Conservation (phyloP, 139 green algal species). For the Deuterostichococcus epilithicus region DNA sequence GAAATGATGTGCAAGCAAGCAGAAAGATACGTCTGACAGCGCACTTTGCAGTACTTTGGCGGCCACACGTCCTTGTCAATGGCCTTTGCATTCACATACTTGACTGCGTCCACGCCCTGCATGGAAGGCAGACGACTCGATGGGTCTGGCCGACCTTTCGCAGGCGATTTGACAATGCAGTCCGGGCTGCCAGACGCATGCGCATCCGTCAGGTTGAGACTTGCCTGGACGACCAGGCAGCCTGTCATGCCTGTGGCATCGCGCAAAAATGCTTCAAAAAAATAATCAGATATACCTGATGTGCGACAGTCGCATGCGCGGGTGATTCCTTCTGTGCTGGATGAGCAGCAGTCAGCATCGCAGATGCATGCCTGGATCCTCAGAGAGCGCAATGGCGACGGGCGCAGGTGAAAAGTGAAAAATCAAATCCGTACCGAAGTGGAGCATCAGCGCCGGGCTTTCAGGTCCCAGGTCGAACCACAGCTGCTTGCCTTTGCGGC, state of each 20-base stretch:
- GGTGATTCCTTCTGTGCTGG: neutral
- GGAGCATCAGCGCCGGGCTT: slow-evolving; percentile 49
- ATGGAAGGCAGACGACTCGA: too few species aligned
- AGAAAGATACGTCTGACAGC: neutral
- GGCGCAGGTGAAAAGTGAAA: neutral
- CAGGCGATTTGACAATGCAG: too few species aligned
- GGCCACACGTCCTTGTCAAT: slow-evolving; percentile 29
- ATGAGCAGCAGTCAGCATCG: neutral
- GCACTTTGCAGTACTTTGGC: slow-evolving; percentile 33
- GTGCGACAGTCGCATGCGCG: too few species aligned
- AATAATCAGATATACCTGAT: too few species aligned
- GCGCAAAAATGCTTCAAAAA: too few species aligned
- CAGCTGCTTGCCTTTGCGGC: slow-evolving; percentile 75
- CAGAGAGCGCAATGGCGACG: neutral
- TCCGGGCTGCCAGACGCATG: too few species aligned
- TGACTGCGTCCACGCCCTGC: slow-evolving; percentile 29
- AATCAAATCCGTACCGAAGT: slow-evolving; percentile 57
- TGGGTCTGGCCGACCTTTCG: too few species aligned
- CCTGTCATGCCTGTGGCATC: slow-evolving; percentile 83
- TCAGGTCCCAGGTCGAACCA: slow-evolving; percentile 63
- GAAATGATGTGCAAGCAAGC: slow-evolving; percentile 1
- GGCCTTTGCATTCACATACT: slow-evolving; percentile 43
- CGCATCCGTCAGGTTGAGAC: too few species aligned
- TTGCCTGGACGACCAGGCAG: slow-evolving; percentile 50
- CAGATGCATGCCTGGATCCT: neutral